Base-by-base conservation (phyloP, 345 rosid species). In the Salix brachista region DNA sequence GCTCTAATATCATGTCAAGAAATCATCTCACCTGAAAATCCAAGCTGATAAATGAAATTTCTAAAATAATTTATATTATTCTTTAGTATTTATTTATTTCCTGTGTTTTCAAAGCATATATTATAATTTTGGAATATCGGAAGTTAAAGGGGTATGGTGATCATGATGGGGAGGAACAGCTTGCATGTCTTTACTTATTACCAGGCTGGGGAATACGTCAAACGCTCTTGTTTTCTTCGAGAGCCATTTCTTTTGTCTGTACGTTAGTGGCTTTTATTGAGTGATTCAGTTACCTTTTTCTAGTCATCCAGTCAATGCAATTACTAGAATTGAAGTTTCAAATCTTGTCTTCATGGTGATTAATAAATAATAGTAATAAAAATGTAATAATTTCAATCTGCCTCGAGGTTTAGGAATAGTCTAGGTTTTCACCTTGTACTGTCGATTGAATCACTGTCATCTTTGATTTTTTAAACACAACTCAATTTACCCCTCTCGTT, bases 231-330 rank as follows among this genome's bases (percentile, higher is more conserved):
- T 61, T 61, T 44, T 56, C 16, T 23, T 54, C 2, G 18, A 75
- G 14, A 25, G n/a, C 4, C 75, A 46, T 5, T 62, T 70, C 70
- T 61, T 70, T 62, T 77, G 75, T 77, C 71, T 34, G 2, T 26
- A 32, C 36, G 7, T 56, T 18, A 21, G 18, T 65, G 80, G 71
- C 37, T 70, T 10, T 28, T 3, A 36, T 75, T 14, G n/a, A 32
- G 48, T 34, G 37, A 52, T 48, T 26, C 26, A 4, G 17, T 10
- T 5, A 6, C 39, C 21, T 76, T 76, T 11, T 21, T 19, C 30
- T 17, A 14, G 6, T 7, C 18, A 42, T 25, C 14, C 52, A 60
- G 73, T 76, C 74, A 69, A 28, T 69, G 77, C 46, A 65, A 25
- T 42, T 41, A n/a, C 11, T 44, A 71, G 65, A 39, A 73, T 30